A percentile compares a stretch with the other conserved stretches of the same genome.
Evolutionary conservation across 257 asterid genomes (phyloP).

Genomic region (Petunia axillaris): DNA sequence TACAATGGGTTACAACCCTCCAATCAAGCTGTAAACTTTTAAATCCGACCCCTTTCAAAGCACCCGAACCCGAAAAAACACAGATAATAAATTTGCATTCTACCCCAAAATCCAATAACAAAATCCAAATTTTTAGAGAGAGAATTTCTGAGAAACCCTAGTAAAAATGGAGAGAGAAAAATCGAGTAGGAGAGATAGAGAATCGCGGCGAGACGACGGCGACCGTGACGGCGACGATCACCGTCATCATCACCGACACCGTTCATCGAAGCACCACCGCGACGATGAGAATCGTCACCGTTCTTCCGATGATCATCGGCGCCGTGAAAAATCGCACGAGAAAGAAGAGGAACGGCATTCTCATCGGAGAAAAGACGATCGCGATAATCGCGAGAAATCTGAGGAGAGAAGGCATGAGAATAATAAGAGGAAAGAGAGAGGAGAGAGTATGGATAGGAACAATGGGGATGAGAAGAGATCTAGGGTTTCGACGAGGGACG

Average conservation of each 20-base stretch:
- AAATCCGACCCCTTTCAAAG: no score
- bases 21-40: no score
- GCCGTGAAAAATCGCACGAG: background rate
- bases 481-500: constrained; percentile 31
- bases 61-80: no score
- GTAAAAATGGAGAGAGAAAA: constrained; percentile 55
- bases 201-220: constrained; percentile 43
- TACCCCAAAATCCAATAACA: no score
- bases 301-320: background rate
- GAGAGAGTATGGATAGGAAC: constrained; percentile 52
- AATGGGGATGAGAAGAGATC: constrained; percentile 32
- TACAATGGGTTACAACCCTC: no score
- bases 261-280: constrained; percentile 41
- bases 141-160: background rate
- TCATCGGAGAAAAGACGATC: background rate
- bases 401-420: constrained; percentile 50
- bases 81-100: no score
- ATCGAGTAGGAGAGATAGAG: constrained; percentile 65
- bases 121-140: no score
- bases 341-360: no score
- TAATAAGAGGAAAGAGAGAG: constrained; percentile 76
- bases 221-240: constrained; percentile 43
- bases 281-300: constrained; percentile 29
- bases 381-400: constrained; percentile 37
- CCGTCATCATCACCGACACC: constrained; percentile 43